These are phyloP conservation scores for Klebsormidium nitens DNA, from an alignment of 139 green algal species.

Conservation along the genomic window DNA sequence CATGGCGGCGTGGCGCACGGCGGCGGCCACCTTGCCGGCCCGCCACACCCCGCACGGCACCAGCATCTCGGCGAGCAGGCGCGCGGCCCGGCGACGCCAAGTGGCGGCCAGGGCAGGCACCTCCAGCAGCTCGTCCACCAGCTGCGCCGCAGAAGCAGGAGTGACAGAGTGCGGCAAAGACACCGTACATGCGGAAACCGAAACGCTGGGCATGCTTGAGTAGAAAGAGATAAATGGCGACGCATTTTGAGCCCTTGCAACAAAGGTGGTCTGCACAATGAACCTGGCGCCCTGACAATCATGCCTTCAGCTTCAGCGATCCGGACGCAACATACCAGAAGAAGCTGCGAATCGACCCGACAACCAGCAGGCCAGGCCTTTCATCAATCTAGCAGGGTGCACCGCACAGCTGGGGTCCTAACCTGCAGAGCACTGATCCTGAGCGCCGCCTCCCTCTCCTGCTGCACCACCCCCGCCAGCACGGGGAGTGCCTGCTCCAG, in stretches of 20 bases:
- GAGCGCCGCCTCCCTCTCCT: constrained; percentile 46
- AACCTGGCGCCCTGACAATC: no score
- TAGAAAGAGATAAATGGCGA: no score
- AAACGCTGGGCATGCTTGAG: neutral
- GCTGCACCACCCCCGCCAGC: neutral
- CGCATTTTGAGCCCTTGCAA: no score
- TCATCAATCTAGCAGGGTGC: no score
- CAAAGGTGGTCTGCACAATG: no score
- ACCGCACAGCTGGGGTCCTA: no score
- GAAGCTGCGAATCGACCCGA: no score
- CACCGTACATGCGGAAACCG: neutral
- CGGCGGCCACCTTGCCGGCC: constrained; percentile 63
- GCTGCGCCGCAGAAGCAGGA: constrained; percentile 46
- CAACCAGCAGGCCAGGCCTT: no score
- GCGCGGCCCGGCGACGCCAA: constrained; percentile 6
- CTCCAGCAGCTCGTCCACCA: constrained; percentile 63
- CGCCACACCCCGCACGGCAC: constrained; percentile 67
- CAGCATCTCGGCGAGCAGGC: constrained; percentile 49
- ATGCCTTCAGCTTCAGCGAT: no score
- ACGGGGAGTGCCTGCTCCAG: neutral
- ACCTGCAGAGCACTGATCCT: constrained; percentile 1
- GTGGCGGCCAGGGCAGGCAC: constrained; percentile 2
- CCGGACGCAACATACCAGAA: no score
- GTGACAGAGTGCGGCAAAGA: neutral
- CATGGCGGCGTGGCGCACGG: constrained; percentile 61